Evolutionary conservation across 2,329 filamentous ascomycete species (phyloP), one percentile per base, ranked within the genome.

Genomic region (Calonectria pseudoreteaudii): DNA sequence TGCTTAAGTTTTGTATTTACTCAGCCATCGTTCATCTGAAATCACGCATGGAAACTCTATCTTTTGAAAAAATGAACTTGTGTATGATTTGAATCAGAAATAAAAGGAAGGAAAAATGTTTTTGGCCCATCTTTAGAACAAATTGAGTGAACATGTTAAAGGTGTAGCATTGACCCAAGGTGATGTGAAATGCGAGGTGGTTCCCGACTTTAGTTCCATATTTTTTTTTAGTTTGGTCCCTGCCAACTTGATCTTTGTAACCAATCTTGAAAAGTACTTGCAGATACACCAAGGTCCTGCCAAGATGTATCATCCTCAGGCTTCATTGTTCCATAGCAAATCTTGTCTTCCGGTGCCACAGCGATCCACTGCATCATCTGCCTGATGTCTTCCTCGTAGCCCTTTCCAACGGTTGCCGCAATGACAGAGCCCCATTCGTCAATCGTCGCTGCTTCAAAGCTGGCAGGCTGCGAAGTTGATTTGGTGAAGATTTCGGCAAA

Each of bases 291-390:
- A 47, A 75, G 71, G 5, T 74, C 68, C 13, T 60, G 23, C 66
- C 58, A 47, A 7, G 74, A 75, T 10, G 31, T 26, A 53, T 75
- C 72, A 9, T 74, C 53, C 14, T 38, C 26, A 1, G 16, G 30
- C 47, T 66, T 4, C 18, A 58, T 28, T 1, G 50, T 58, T 13
- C 52, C 68, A 26, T 75, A 68, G 34, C 65, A 68, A 47, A 72
- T 71, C n/a, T 68, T 77, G 1, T 77, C 72, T 5, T 5, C 23
- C 3, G 76, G 75, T 1, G 76, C 65, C 20, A 66, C 41, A 0
- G 66, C 68, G 23, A 70, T 69, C 77, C 77, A 78, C 20, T 79
- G 69, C 77, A 79, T 73, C 75, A 79, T 77, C 38, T 76, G 72
- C 41, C 66, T 58, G 14, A 71, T 69, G n/a, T 78, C 76, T 26